Evolutionary conservation across 495 filamentous ascomycete species (phyloP).

Genomic region (Amphirosellinia nigrospora): DNA sequence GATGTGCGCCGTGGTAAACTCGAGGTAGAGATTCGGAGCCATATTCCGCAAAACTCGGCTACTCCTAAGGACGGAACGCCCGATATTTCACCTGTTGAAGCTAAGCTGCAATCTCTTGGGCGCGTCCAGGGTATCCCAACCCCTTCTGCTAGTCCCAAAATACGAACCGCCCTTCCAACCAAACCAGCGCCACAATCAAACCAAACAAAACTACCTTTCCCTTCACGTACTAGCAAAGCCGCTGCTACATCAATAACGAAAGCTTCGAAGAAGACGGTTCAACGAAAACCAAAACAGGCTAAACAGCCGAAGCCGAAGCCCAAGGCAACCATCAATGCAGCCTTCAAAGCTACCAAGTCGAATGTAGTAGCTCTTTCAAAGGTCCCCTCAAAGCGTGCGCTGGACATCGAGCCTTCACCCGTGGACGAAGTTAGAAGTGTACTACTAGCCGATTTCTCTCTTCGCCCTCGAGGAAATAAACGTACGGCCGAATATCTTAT

Average conservation of each 20-base stretch:
- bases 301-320: slow-evolving; percentile 47
- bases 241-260: slow-evolving; percentile 21
- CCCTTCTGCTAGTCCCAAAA: slow-evolving; percentile 64
- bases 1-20: slow-evolving; percentile 44
- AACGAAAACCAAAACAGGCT: slow-evolving; percentile 35
- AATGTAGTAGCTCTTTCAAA: slow-evolving; percentile 28
- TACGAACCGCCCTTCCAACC: slow-evolving; percentile 53
- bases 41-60: slow-evolving; percentile 17
- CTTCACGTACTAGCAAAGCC: slow-evolving; percentile 22
- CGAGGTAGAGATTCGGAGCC: slow-evolving; percentile 43
- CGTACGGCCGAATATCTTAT: slow-evolving; percentile 1
- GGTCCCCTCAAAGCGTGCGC: slow-evolving; percentile 29
- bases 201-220: slow-evolving; percentile 48
- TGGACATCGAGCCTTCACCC: slow-evolving; percentile 23
- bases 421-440: slow-evolving; percentile 18
- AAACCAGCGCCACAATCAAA: slow-evolving; percentile 42
- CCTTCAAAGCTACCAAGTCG: slow-evolving; percentile 52
- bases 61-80: slow-evolving; percentile 37
- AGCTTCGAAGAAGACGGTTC: slow-evolving; percentile 33
- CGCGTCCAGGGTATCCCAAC: slow-evolving; percentile 64
- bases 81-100: slow-evolving; percentile 35
- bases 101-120: slow-evolving; percentile 41
- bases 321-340: slow-evolving; percentile 44
- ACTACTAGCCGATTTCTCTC: slow-evolving; percentile 34
- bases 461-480: slow-evolving; percentile 35